phyloP scores from a whole-genome alignment of 306 rosid genomes.

The Rosa multiflora region DNA sequence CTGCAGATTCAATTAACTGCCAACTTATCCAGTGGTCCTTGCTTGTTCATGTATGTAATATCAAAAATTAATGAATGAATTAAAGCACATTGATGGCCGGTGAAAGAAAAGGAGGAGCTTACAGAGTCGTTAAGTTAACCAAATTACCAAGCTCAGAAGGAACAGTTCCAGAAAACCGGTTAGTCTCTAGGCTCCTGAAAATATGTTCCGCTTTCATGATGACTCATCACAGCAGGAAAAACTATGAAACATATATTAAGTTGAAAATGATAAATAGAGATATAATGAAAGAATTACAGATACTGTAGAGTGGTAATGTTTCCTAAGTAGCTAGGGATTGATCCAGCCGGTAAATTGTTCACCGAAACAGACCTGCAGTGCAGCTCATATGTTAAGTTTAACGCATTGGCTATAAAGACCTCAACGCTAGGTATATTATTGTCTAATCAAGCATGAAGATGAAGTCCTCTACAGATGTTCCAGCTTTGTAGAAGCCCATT shows the following conservation, averaged over 20 bases:
- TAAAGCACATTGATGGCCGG: background rate
- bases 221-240: background rate
- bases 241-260: no score
- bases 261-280: background rate
- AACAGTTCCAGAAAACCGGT: constrained; percentile 18
- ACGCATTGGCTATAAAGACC: background rate
- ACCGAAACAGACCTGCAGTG: constrained; percentile 12
- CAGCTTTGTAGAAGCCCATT: constrained; percentile 16
- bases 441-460: background rate
- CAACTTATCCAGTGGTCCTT: background rate
- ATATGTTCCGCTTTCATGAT: background rate
- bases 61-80: background rate
- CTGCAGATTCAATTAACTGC: constrained; percentile 6
- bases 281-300: constrained; percentile 11
- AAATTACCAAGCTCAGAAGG: constrained; percentile 25
- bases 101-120: background rate
- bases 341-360: constrained; percentile 31
- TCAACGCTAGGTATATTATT: no score
- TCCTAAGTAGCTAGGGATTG: constrained; percentile 29
- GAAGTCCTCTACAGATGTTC: constrained; percentile 1
- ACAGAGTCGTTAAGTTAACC: constrained; percentile 21
- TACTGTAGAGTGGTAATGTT: background rate
- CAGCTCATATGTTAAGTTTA: constrained; percentile 4
- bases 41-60: background rate
- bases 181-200: constrained; percentile 25